Evolutionary conservation across 2,329 filamentous ascomycete genomes (phyloP).

Genomic region (Calonectria pseudoturangicola): DNA sequence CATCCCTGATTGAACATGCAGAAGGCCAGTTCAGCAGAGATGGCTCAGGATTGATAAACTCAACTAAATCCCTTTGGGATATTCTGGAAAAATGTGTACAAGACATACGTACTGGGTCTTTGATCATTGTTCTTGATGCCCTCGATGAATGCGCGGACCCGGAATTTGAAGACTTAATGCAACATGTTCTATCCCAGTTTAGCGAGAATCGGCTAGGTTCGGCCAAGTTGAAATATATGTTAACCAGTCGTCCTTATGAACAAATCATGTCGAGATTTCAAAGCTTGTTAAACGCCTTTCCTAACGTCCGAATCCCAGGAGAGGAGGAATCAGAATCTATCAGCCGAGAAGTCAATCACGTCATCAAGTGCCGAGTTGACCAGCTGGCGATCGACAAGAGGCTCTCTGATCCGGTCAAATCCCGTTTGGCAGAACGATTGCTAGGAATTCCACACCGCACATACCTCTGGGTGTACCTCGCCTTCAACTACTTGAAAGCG

Average conservation of each 20-base stretch:
- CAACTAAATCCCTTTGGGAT: constrained; percentile 56
- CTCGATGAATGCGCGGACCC: constrained; percentile 60
- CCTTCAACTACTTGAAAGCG: constrained; percentile 57
- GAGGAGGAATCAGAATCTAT: constrained; percentile 61
- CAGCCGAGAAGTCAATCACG: constrained; percentile 59
- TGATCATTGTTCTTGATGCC: constrained; percentile 63
- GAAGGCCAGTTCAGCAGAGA: constrained; percentile 46
- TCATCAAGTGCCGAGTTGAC: constrained; percentile 57
- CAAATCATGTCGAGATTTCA: constrained; percentile 54
- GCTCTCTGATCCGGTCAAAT: background rate
- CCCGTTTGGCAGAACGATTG: constrained; percentile 28
- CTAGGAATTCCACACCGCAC: constrained; percentile 55
- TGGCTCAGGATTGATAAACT: constrained; percentile 51
- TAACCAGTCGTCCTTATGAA: constrained; percentile 61
- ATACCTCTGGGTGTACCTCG: constrained; percentile 62
- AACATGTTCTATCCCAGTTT: constrained; percentile 20
- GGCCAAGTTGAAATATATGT: constrained; percentile 57
- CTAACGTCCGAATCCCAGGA: constrained; percentile 59
- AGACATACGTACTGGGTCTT: constrained; percentile 44
- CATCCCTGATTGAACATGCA: too few relatives aligned
- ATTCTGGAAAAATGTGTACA: constrained; percentile 55
- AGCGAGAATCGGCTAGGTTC: background rate
- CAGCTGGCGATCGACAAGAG: constrained; percentile 33
- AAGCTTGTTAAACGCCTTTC: constrained; percentile 45
- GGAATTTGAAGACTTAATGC: constrained; percentile 51